Evolutionary conservation across 106 monocot genomes (phyloP), one percentile per base, ranked within the genome.

Genomic region (Xerophyta viscosa): DNA sequence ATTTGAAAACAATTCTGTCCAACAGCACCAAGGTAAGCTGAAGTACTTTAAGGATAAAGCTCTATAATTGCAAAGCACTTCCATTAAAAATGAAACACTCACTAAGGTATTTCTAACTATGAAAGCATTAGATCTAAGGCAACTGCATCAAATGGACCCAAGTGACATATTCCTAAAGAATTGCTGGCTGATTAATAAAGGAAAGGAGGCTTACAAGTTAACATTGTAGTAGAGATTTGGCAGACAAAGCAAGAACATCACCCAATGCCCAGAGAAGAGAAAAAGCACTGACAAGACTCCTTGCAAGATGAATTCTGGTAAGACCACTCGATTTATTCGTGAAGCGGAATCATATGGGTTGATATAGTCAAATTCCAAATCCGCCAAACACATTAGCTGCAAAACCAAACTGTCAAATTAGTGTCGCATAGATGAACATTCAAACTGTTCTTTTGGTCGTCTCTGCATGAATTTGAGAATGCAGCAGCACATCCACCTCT

Each of bases 281-380:
- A 75, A 91, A 18, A 81, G 63, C 19, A 78, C 24, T 50, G 74
- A 68, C 63, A 91, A 49, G 46, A 57, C 20, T 66, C 74, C 91
- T 66, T 91, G 85, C 41, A 85, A 51, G 30, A 61, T 57, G 54
- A 84, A 91, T 37, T 89, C 89, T 13, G 89, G 89, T 20, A 77
- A 36, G 43, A 84, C 57, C 46, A 83, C 73, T 29, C 58, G 64
- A 67, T 89, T 89, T 77, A 89, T 84, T 58, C 77, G 45, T 29
- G 77, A 71, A 27, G 89, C 68, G 24, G 80, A 76, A 71, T 89
- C 89, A 55, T 73, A 89, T 7, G 83, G 80, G 64, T 89, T 89
- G 42, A 83, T 83, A 57, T 89, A 80, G 56, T 89, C 89, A 51
- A 74, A 78, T 70, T 89, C 89, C 29, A 89, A 68, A 50, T 89